Conservation (phyloP, 2,329 filamentous ascomycete genomes). For the Alternaria arbusti region DNA sequence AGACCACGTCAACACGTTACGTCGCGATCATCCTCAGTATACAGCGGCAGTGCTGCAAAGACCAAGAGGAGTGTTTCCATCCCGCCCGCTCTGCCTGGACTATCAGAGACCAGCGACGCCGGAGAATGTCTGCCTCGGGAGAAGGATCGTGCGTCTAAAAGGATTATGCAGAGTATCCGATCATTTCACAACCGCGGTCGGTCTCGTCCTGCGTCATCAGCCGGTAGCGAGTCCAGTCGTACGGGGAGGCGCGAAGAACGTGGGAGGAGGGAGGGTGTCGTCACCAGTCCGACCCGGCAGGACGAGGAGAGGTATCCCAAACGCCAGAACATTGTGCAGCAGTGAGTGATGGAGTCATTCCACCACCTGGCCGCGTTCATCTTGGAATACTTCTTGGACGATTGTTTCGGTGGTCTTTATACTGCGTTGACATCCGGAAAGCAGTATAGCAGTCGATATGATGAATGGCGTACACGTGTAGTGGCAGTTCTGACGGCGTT, state of each 20-base stretch:
- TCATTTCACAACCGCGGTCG: neutral
- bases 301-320: neutral
- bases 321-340: neutral
- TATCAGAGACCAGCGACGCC: neutral
- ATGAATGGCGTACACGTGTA: neutral
- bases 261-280: neutral
- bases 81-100: neutral
- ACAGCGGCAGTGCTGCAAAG: neutral
- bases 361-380: neutral
- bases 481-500: neutral
- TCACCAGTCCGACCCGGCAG: neutral
- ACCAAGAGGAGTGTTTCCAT: neutral
- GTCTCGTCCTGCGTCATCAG: neutral
- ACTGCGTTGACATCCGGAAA: neutral
- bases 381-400: accelerated
- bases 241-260: neutral
- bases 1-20: neutral
- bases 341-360: neutral
- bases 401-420: neutral
- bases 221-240: neutral
- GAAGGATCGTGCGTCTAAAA: neutral
- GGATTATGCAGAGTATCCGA: neutral
- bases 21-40: neutral
- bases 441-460: neutral
- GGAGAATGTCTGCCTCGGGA: neutral